A percentile compares a stretch with the other conserved stretches of the same genome.
These are phyloP conservation scores for Suillus alpinus DNA, from an alignment of 768 basidiomycete genomes.

Conservation along the genomic window DNA sequence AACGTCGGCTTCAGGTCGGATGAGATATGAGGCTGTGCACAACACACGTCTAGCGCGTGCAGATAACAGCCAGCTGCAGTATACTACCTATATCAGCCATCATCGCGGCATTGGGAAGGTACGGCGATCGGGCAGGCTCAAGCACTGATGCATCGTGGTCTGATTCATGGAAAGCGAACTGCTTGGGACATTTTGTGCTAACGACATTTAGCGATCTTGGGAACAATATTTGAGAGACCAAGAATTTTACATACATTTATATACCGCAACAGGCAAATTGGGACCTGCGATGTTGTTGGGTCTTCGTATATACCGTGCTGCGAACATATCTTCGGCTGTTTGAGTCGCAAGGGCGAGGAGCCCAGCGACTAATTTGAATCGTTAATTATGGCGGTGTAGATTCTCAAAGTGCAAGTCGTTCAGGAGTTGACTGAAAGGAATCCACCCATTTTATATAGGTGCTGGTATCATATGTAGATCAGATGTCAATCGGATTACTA, in stretches of 20 bases:
- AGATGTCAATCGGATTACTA: not conserved
- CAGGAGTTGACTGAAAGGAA: not conserved
- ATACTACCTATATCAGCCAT: not conserved
- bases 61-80: not conserved
- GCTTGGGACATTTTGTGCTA: not conserved
- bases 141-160: not conserved
- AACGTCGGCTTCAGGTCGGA: not conserved
- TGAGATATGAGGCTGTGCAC: not conserved
- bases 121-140: not conserved
- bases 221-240: not conserved
- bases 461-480: not conserved
- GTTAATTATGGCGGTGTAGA: not conserved
- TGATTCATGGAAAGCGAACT: not conserved
- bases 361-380: not conserved
- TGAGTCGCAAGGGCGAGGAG: not conserved
- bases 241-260: not conserved
- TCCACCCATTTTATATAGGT: not conserved
- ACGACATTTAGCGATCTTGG: not conserved
- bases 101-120: not conserved
- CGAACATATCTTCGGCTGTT: not conserved
- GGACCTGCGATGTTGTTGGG: not conserved
- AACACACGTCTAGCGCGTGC: not conserved
- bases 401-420: not conserved
- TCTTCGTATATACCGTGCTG: not conserved
- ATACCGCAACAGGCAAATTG: not conserved